Evolutionary conservation across 306 rosid species (phyloP), one percentile per base, ranked within the genome.

Genomic region (Inga oerstediana): DNA sequence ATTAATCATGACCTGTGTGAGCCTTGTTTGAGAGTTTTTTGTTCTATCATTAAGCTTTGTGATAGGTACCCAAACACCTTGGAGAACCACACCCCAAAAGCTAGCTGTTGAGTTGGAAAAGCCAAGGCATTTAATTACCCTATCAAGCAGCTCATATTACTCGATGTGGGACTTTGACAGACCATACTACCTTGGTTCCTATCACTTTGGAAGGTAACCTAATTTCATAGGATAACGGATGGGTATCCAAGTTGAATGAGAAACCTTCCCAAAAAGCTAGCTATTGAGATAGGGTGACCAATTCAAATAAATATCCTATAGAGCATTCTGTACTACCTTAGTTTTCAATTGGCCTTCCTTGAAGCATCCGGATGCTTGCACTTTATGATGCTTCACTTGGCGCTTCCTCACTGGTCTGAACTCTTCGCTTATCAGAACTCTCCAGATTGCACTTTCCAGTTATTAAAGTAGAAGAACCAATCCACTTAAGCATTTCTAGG

Each of bases 1-100:
- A 39, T 39, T 39, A 5, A 39, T 39, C 43, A 39, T 39, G 8
- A 72, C 64, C 59, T 27, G 65, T 54, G 20, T 30, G 4, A 56
- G 5, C 81, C 35, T 46, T 14, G 22, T 76, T 75, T 37, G 2
- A 19, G 51, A 35, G 78, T 75, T 74, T 79, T 67, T 52, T 79
- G 12, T 52, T 61, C 30, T 61, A 65, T 81, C 19, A 64, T 27
- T 64, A 13, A 39, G 68, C 59, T 82, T 27, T 27, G 30, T 27
- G 30, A 27, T 27, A 27, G 30, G 30, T 27, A 27, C 30, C 30
- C 30, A 27, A 27, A 27, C 30, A 27, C 30, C 30, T 27, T 27
- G 30, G 30, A 27, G 30, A 27, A 27, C 30, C 30, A 27, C 30
- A 27, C 30, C 1, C 30, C 1, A 27, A 27, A 27, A 27, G 30